Evolutionary conservation across 164 flowering plant species (phyloP).

Genomic region (Pachysandra terminalis): DNA sequence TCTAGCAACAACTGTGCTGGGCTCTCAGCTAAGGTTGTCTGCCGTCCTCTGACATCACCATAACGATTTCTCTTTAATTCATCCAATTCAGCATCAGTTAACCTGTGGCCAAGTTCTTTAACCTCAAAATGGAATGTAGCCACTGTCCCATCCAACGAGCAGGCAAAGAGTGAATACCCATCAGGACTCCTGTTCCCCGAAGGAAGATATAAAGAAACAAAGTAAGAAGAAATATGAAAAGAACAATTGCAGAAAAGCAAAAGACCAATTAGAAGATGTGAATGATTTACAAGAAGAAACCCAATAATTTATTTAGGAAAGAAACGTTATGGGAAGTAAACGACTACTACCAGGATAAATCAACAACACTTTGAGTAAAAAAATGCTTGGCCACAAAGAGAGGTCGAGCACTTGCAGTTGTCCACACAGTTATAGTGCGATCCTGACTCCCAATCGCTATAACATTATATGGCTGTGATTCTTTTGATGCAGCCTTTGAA

Average conservation of each 20-base stretch:
- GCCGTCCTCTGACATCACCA: conserved; percentile 92
- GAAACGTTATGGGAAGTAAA: background rate
- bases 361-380: conserved; percentile 95
- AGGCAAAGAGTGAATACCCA: conserved; percentile 95
- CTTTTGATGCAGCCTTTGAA: conserved; percentile 64
- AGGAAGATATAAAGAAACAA: background rate
- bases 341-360: conserved; percentile 74
- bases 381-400: conserved; percentile 98
- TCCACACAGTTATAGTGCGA: conserved; percentile 99
- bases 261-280: background rate
- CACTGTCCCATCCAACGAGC: conserved; percentile 95
- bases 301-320: background rate
- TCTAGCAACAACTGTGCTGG: conserved; percentile 95
- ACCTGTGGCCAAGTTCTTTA: conserved; percentile 78
- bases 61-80: conserved; percentile 88
- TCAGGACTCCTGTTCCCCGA: conserved; percentile 86
- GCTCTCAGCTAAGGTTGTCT: conserved; percentile 85
- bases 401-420: conserved; percentile 98
- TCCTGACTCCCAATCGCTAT: conserved; percentile 99
- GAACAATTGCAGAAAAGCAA: background rate
- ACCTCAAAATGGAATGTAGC: conserved; percentile 90
- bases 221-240: background rate
- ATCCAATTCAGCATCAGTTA: conserved; percentile 81
- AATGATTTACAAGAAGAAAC: background rate
- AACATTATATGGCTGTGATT: conserved; percentile 81